These are phyloP conservation scores for Oryza brachyantha DNA, from an alignment of 176 grass and related monocot genomes.

Conservation along the genomic window DNA sequence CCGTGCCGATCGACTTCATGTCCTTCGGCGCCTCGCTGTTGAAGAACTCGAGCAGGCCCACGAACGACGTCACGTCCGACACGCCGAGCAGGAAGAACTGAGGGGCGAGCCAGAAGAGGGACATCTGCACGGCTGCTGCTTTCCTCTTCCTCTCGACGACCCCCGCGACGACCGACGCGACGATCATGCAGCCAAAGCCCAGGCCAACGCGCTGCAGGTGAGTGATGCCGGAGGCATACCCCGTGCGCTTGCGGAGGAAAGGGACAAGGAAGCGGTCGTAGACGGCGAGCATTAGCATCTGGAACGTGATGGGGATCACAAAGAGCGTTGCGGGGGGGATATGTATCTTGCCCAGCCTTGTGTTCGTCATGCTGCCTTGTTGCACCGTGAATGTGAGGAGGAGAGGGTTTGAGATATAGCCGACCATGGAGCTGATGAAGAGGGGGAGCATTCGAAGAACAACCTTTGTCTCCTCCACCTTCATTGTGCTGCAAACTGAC, in stretches of 20 bases:
- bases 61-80: conserved; percentile 55
- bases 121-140: conserved; percentile 39
- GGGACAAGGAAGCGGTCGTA: conserved; percentile 48
- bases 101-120: conserved; percentile 48
- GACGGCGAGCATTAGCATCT: conserved; percentile 48
- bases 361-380: conserved; percentile 59
- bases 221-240: conserved; percentile 40
- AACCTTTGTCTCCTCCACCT: conserved; percentile 65
- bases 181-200: conserved; percentile 30
- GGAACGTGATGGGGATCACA: conserved; percentile 44
- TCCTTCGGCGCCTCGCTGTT: conserved; percentile 41
- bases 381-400: conserved; percentile 55
- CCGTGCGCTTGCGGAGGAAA: conserved; percentile 34
- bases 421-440: conserved; percentile 46
- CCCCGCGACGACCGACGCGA: conserved; percentile 33
- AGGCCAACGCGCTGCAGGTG: conserved; percentile 43
- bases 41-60: conserved; percentile 76
- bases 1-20: conserved; percentile 61
- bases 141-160: conserved; percentile 44
- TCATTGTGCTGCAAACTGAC: conserved; percentile 39
- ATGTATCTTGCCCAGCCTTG: conserved; percentile 44
- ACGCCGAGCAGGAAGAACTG: conserved; percentile 61
- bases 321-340: conserved; percentile 56
- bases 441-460: conserved; percentile 50
- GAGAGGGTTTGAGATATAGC: conserved; percentile 35